Base-by-base conservation (phyloP, 257 asterid genomes). In the Oldenlandia corymbosa region DNA sequence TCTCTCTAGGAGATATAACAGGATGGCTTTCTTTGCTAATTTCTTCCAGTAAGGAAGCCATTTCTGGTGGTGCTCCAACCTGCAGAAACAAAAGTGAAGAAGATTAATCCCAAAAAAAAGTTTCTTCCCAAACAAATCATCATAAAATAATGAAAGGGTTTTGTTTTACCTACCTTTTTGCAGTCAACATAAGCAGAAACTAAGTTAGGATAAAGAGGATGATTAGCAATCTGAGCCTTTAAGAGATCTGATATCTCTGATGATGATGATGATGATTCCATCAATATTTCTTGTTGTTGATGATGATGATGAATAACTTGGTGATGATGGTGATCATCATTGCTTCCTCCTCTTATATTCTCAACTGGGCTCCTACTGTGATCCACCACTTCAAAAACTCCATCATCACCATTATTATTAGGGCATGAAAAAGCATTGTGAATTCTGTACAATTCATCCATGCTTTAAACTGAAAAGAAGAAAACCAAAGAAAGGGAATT, bases 21-120 rank as follows among this genome's bases (percentile, higher is more conserved):
- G 66, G 72, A 18, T 64, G 77, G 67, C 63, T 80, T 72, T 68
- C 89, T 65, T 68, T 78, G 84, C 88, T 78, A 50, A 87, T 82
- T 73, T 87, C 86, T 60, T 90, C 95, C 43, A 90, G 86, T 62
- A 84, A 28, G 41, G 93, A 73, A 53, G 74, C 87, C 90, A 82
- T 70, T 67, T 81, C 93, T 14, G 83, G 80, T 0, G 93, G 80
- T 60, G 95, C 93, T 62, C 95, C 97, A 64, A 90, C 92, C 97
- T 88, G 47, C 52, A 0, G 56, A 20, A 24, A 61, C n/a, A n/a
- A n/a, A n/a, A n/a, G n/a, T n/a, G n/a, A 32, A 23, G 3, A 54
- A 34, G 39, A 34, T 9, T 3, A 3, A 34, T 3, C 39, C 39
- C 4, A 34, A 34, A 34, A 34, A 34, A 3, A 34, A 4, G 39